Evolutionary conservation across 108 stramenopile species (phyloP).

Genomic region (Poteriospumella lacustris): DNA sequence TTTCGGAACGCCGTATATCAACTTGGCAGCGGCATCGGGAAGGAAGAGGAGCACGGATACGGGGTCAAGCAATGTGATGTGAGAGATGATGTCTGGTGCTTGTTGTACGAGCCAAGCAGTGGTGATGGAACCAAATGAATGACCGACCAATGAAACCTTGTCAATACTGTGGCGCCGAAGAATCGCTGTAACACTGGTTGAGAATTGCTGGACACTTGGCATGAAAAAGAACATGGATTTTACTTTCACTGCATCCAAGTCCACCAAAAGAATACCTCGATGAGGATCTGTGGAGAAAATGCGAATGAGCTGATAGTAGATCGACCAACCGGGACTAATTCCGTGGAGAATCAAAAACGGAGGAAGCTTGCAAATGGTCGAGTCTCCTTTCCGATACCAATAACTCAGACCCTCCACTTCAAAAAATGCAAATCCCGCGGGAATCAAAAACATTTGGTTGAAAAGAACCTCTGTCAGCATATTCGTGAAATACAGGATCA

Average conservation of each 20-base stretch:
- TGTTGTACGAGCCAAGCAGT: background rate
- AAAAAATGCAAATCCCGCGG: slow-evolving; percentile 41
- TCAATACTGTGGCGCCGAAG: background rate
- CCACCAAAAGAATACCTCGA: slow-evolving; percentile 61
- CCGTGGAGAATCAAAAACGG: slow-evolving; percentile 80
- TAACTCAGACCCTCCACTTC: slow-evolving; percentile 56
- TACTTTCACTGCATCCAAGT: slow-evolving; percentile 61
- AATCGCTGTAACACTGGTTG: slow-evolving; percentile 25
- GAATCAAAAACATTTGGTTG: slow-evolving; percentile 41
- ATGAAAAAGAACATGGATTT: slow-evolving; percentile 44
- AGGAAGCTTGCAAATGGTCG: too few relatives aligned
- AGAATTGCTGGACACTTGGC: slow-evolving; percentile 56
- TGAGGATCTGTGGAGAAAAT: slow-evolving; percentile 31
- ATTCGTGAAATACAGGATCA: slow-evolving; percentile 53
- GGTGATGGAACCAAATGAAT: slow-evolving; percentile 70
- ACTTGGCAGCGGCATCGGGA: slow-evolving; percentile 73
- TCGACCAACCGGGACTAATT: slow-evolving; percentile 65
- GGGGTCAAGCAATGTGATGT: slow-evolving; percentile 71
- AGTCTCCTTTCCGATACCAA: slow-evolving; percentile 53
- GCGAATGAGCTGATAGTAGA: slow-evolving; percentile 65
- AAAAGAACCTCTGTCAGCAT: background rate
- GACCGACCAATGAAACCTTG: slow-evolving; percentile 59
- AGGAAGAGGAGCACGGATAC: slow-evolving; percentile 69
- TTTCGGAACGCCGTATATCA: slow-evolving; percentile 55
- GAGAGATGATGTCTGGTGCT: slow-evolving; percentile 39